Conservation (phyloP, 2,329 filamentous ascomycete genomes). For the Neobulgaria alba region DNA sequence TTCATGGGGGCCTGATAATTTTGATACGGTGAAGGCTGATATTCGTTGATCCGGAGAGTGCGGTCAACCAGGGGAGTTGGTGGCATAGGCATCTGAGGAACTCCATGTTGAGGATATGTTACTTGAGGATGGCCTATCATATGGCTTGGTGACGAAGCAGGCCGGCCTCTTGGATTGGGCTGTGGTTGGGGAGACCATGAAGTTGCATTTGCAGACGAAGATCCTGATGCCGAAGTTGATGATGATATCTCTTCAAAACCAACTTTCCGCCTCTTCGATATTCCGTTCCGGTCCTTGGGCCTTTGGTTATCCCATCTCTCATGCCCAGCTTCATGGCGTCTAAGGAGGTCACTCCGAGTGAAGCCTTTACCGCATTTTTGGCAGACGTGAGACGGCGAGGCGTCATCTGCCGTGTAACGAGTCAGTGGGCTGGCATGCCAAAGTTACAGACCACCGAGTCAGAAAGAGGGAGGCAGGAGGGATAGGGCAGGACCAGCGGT, state of each 20-base stretch:
- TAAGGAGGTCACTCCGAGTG: constrained; percentile 21
- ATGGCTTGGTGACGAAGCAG: not conserved
- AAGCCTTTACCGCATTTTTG: constrained; percentile 20
- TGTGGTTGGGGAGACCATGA: too few relatives aligned
- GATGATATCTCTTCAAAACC: not conserved
- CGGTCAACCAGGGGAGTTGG: not conserved
- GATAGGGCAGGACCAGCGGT: not conserved
- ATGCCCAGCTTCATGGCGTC: constrained; percentile 20
- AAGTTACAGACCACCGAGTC: not conserved
- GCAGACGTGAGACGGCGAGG: constrained; percentile 15
- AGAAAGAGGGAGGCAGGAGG: not conserved
- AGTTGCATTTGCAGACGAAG: too few relatives aligned
- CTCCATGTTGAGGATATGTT: not conserved
- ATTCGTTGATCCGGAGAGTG: not conserved
- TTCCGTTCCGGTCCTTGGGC: not conserved
- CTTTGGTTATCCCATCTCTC: constrained; percentile 17
- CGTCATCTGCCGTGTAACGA: constrained; percentile 7
- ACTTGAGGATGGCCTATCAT: not conserved
- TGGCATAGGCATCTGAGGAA: not conserved
- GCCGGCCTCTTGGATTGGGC: too few relatives aligned
- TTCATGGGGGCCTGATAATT: not conserved
- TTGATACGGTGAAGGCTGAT: not conserved
- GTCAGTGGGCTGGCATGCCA: not conserved
- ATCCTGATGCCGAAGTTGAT: not conserved
- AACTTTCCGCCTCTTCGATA: constrained; percentile 11